phyloP scores from a whole-genome alignment of 371 early-diverging fungal species.

The Mortierella sp. region DNA sequence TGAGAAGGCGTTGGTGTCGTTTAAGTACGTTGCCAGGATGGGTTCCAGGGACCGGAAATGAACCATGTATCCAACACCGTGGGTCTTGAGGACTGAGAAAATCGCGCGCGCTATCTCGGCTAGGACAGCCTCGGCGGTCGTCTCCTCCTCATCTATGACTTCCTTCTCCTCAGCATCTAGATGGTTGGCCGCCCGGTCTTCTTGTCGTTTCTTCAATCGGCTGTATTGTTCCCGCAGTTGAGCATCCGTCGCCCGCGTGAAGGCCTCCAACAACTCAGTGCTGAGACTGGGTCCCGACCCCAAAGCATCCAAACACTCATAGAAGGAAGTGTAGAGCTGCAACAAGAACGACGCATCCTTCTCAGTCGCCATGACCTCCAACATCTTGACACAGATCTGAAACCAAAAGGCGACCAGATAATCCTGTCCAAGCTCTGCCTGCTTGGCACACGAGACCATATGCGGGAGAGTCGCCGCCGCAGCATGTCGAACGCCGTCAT shows the following conservation, averaged over 20 bases:
- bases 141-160: constrained; percentile 80
- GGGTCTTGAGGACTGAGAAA: constrained; percentile 79
- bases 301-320: constrained; percentile 78
- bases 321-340: constrained; percentile 82
- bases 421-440: constrained; percentile 61
- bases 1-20: constrained; percentile 62
- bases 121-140: constrained; percentile 83
- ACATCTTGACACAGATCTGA: constrained; percentile 75
- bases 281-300: constrained; percentile 76
- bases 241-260: constrained; percentile 70
- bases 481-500: constrained; percentile 95
- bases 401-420: constrained; percentile 71
- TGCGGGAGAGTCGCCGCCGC: constrained; percentile 88
- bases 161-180: constrained; percentile 94
- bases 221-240: constrained; percentile 76
- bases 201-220: constrained; percentile 76
- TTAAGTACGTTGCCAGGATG: constrained; percentile 68
- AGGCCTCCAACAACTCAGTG: constrained; percentile 68
- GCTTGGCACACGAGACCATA: constrained; percentile 77
- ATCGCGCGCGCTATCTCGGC: constrained; percentile 82
- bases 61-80: constrained; percentile 77
- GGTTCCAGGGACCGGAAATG: constrained; percentile 85
- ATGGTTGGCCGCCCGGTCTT: constrained; percentile 73
- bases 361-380: constrained; percentile 79
- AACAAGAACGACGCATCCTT: constrained; percentile 83